Percentiles rank a stretch among this genome's conserved stretches.
phyloP scores from a whole-genome alignment of 805 yeast genomes.

The Wickerhamomyces bisporus region DNA sequence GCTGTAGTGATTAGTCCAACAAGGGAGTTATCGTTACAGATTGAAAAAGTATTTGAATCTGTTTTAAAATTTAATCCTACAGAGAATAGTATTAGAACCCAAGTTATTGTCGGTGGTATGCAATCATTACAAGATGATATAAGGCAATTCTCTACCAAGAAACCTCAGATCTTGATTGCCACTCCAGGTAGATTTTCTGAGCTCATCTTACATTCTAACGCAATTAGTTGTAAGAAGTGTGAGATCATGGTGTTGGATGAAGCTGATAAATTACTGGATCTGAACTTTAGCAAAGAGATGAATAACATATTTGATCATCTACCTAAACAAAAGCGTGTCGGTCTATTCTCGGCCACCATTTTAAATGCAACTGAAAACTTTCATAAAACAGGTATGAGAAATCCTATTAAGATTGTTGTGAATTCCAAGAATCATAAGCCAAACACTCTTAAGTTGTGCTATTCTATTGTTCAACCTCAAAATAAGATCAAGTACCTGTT shows the following conservation, averaged over 20 bases:
- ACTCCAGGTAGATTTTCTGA: constrained; percentile 91
- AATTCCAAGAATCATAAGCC: constrained; percentile 56
- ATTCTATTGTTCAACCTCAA: constrained; percentile 54
- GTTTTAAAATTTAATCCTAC: constrained; percentile 57
- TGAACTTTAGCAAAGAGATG: constrained; percentile 67
- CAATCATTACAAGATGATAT: constrained; percentile 67
- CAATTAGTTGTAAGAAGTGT: constrained; percentile 56
- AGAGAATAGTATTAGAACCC: constrained; percentile 44
- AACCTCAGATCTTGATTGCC: constrained; percentile 77
- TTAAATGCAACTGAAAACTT: constrained; percentile 74
- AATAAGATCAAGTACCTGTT: constrained; percentile 57
- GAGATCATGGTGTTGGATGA: constrained; percentile 84
- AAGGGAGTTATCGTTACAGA: constrained; percentile 66
- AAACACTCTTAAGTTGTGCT: constrained; percentile 53
- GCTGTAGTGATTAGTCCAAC: constrained; percentile 69
- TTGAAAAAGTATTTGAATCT: constrained; percentile 56
- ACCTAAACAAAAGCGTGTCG: constrained; percentile 92
- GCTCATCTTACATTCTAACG: constrained; percentile 42
- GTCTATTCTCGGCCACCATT: constrained; percentile 90
- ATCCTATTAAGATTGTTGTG: constrained; percentile 86
- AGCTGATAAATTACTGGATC: constrained; percentile 83
- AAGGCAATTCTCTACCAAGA: constrained; percentile 42
- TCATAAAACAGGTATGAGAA: constrained; percentile 84
- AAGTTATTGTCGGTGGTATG: constrained; percentile 60
- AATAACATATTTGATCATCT: constrained; percentile 59